A percentile compares a stretch with the other conserved stretches of the same genome.
Conservation (phyloP, 768 basidiomycete species). For the Boletus speciosus region DNA sequence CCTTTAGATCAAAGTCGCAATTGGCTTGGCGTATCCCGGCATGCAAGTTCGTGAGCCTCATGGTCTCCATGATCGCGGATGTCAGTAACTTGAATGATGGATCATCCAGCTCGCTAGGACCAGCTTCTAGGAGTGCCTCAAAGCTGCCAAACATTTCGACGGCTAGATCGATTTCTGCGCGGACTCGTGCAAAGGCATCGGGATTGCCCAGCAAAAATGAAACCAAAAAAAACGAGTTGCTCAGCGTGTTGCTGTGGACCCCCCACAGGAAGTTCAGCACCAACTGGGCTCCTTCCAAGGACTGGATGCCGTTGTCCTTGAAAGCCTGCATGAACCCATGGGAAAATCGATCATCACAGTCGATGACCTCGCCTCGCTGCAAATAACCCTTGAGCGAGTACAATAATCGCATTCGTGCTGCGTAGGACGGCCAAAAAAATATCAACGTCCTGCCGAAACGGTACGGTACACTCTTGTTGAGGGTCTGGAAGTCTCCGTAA, state of each 20-base stretch:
- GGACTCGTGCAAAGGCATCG: conserved; percentile 41
- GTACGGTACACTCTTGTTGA: conserved; percentile 17
- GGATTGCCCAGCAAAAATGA: conserved; percentile 40
- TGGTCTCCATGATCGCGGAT: conserved; percentile 27
- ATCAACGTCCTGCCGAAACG: conserved; percentile 16
- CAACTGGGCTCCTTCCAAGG: conserved; percentile 16
- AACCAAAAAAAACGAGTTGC: conserved; percentile 18
- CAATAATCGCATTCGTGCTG: conserved; percentile 12
- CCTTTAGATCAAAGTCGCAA: conserved; percentile 15
- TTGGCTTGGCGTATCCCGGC: conserved; percentile 15
- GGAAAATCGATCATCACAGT: conserved; percentile 7
- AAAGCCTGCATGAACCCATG: conserved; percentile 16
- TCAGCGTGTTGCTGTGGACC: conserved; percentile 21
- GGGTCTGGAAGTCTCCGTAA: conserved; percentile 19
- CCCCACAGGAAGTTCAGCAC: conserved; percentile 22
- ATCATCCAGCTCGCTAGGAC: conserved; percentile 14
- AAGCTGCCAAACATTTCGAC: conserved; percentile 12
- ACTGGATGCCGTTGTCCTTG: conserved; percentile 14
- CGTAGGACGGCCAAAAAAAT: conserved; percentile 11
- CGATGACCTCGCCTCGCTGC: conserved; percentile 3
- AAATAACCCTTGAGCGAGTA: conserved; percentile 11
- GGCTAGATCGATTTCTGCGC: conserved; percentile 41
- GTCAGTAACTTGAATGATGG: conserved; percentile 19
- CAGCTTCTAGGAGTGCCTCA: conserved; percentile 9
- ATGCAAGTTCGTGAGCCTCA: conserved; percentile 20